phyloP scores from a whole-genome alignment of 129 eudicot genomes.

The Scalesia atractyloides region DNA sequence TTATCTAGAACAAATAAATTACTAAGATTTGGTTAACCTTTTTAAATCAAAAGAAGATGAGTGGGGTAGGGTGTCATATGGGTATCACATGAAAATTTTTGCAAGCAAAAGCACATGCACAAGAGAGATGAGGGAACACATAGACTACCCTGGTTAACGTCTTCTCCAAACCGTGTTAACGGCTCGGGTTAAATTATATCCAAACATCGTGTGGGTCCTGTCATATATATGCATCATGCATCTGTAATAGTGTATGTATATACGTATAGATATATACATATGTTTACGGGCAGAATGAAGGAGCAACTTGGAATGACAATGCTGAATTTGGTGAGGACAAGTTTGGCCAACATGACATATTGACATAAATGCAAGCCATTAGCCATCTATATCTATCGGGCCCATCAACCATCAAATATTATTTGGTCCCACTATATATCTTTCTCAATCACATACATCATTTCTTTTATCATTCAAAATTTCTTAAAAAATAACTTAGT shows the following conservation, averaged over 20 bases:
- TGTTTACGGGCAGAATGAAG: constrained; percentile 13
- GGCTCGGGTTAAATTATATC: constrained; percentile 5
- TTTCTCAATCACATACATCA: constrained; percentile 16
- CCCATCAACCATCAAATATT: constrained; percentile 39
- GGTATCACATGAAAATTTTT: constrained; percentile 27
- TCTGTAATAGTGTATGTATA: background rate
- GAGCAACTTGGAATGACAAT: constrained; percentile 38
- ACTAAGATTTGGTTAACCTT: background rate
- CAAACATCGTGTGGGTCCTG: constrained; percentile 23
- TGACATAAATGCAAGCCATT: constrained; percentile 22
- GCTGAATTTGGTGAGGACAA: constrained; percentile 33
- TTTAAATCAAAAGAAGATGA: background rate
- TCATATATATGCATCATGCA: background rate
- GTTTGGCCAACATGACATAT: constrained; percentile 28
- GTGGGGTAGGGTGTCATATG: constrained; percentile 29
- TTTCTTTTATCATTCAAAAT: background rate
- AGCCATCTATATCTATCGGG: constrained; percentile 22
- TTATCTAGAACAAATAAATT: background rate
- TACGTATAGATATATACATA: background rate
- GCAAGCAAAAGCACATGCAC: constrained; percentile 31
- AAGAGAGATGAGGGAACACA: constrained; percentile 25
- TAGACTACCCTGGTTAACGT: constrained; percentile 20
- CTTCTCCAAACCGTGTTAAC: constrained; percentile 36
- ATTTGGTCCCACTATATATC: constrained; percentile 29
- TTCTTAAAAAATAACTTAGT: background rate